These are phyloP conservation scores for Cryptococcus wingfieldii DNA, from an alignment of 1,284 basidiomycete genomes.

Conservation along the genomic window DNA sequence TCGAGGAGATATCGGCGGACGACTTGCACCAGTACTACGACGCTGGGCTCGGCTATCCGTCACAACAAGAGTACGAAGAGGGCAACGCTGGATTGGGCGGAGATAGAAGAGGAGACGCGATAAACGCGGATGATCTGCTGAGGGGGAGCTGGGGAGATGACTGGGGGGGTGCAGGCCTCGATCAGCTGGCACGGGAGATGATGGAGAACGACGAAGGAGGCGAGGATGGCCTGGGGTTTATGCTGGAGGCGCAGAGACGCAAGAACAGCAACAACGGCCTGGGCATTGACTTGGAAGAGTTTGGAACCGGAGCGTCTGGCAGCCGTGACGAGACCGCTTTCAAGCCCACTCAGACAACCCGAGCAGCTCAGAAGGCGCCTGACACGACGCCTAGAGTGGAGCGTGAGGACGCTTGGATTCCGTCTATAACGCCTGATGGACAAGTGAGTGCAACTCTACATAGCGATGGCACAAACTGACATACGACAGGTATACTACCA, in stretches of 20 bases:
- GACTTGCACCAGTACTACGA: conserved; percentile 1
- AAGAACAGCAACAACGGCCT: background rate
- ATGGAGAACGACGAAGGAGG: conserved; percentile 18
- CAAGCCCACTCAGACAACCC: conserved; percentile 12
- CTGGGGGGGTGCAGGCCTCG: conserved; percentile 26
- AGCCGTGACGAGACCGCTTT: conserved; percentile 21
- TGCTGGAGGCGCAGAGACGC: conserved; percentile 14
- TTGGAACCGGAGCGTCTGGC: conserved; percentile 2
- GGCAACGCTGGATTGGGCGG: background rate
- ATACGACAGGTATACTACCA: conserved; percentile 77
- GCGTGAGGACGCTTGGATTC: conserved; percentile 48
- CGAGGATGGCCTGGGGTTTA: conserved; percentile 15
- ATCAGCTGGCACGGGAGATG: conserved; percentile 38
- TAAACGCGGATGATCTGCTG: conserved; percentile 29
- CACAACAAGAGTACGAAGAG: background rate
- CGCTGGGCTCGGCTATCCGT: background rate
- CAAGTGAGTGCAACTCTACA: conserved; percentile 37
- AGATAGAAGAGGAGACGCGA: conserved; percentile 16
- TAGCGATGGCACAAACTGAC: background rate
- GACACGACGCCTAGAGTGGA: conserved; percentile 2
- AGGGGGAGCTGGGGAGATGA: conserved; percentile 19
- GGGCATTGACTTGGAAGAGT: conserved; percentile 9
- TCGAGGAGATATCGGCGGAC: conserved; percentile 57
- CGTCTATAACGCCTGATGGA: conserved; percentile 46
- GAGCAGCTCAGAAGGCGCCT: background rate